phyloP scores from a whole-genome alignment of 495 filamentous ascomycete genomes.

The Xylaria telfairii region DNA sequence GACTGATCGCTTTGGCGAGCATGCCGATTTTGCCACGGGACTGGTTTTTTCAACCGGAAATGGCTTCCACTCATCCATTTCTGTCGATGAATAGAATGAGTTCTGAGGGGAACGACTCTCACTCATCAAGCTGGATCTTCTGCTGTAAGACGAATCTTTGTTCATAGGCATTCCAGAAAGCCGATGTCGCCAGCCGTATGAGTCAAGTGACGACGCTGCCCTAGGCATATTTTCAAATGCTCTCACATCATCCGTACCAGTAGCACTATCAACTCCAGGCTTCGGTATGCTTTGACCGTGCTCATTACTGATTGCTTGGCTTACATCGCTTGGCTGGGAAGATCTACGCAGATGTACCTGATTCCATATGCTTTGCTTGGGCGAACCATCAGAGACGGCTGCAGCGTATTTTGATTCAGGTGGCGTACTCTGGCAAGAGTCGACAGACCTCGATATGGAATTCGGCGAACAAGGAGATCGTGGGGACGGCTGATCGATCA shows the following conservation, averaged over 20 bases:
- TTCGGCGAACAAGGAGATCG: constrained; percentile 29
- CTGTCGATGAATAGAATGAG: constrained; percentile 22
- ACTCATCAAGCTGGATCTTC: constrained; percentile 22
- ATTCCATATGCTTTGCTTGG: constrained; percentile 14
- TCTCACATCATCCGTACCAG: background rate
- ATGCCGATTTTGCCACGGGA: constrained; percentile 17
- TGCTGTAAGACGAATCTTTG: constrained; percentile 24
- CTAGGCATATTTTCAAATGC: constrained; percentile 29
- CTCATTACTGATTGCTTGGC: background rate
- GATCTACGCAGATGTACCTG: background rate
- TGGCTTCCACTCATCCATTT: constrained; percentile 25
- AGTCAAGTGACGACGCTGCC: constrained; percentile 36
- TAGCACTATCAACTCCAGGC: background rate
- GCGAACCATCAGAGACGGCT: constrained; percentile 17
- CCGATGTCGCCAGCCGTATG: constrained; percentile 28
- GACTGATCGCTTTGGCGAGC: constrained; percentile 35
- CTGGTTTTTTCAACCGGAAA: background rate
- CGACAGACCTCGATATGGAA: constrained; percentile 14
- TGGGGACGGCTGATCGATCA: constrained; percentile 56
- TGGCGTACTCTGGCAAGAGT: constrained; percentile 19
- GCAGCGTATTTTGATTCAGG: background rate
- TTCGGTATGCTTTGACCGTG: background rate
- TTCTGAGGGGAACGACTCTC: constrained; percentile 28
- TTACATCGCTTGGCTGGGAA: background rate
- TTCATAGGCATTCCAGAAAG: constrained; percentile 20